A percentile compares a stretch with the other conserved stretches of the same genome.
Conservation (phyloP, 768 basidiomycete species). For the Lentinula edodes region DNA sequence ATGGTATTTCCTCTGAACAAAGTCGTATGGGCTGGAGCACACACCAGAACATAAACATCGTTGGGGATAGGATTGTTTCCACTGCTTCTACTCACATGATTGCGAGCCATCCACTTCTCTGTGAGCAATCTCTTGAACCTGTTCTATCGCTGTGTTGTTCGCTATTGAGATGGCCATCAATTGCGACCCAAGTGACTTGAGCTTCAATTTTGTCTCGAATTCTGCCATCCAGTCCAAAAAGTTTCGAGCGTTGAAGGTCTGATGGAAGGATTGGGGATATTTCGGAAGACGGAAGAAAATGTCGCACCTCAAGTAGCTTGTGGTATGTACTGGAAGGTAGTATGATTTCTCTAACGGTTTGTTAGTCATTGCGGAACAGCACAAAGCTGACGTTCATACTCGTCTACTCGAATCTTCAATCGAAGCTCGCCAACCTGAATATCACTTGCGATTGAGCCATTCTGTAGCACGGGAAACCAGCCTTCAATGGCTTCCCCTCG, state of each 20-base stretch:
- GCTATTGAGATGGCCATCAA: slow-evolving; percentile 68
- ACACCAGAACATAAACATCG: background rate
- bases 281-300: background rate
- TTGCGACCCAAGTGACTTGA: slow-evolving; percentile 56
- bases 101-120: slow-evolving; percentile 68
- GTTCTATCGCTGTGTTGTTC: slow-evolving; percentile 56
- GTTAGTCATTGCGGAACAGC: slow-evolving; percentile 6
- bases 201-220: slow-evolving; percentile 58
- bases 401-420: slow-evolving; percentile 68
- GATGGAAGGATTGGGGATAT: background rate
- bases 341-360: slow-evolving; percentile 60
- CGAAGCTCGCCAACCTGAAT: slow-evolving; percentile 71
- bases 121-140: slow-evolving; percentile 64
- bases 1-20: slow-evolving; percentile 66
- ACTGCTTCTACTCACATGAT: slow-evolving; percentile 41
- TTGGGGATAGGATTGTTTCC: background rate
- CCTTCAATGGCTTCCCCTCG: slow-evolving; percentile 74
- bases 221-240: slow-evolving; percentile 73
- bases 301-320: slow-evolving; percentile 50
- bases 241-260: slow-evolving; percentile 57
- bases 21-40: slow-evolving; percentile 60
- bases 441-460: slow-evolving; percentile 40
- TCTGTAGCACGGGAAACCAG: slow-evolving; percentile 73
- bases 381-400: slow-evolving; percentile 39
- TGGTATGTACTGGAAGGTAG: slow-evolving; percentile 63